Percentiles rank a stretch among this genome's conserved stretches.
Conservation (phyloP, 805 yeast species). For the Lipomyces mesembrius region DNA sequence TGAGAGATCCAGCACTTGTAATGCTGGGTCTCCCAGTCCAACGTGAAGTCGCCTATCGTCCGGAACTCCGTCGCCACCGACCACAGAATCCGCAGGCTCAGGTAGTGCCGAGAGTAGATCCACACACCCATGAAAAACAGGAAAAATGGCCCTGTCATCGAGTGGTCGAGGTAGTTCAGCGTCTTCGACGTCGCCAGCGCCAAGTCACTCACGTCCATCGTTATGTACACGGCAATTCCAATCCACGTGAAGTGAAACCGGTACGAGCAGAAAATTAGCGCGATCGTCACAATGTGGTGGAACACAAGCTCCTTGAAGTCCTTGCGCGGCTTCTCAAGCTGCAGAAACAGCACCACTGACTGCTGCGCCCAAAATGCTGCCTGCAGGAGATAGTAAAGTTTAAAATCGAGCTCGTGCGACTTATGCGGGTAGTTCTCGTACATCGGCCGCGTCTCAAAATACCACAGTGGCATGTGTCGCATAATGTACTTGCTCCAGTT, state of each 20-base stretch:
- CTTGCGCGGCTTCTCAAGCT: constrained; percentile 92
- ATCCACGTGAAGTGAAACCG: constrained; percentile 96
- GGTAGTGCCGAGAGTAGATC: constrained; percentile 87
- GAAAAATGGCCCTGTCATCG: constrained; percentile 66
- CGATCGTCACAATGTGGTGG: constrained; percentile 91
- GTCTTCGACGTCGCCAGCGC: constrained; percentile 83
- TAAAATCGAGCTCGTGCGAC: constrained; percentile 69
- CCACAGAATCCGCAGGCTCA: constrained; percentile 80
- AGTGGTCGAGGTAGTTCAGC: constrained; percentile 80
- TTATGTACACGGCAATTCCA: constrained; percentile 86
- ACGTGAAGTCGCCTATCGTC: constrained; percentile 78
- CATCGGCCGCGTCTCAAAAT: constrained; percentile 80
- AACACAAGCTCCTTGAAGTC: constrained; percentile 88
- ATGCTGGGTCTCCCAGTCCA: constrained; percentile 88
- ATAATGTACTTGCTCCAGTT: constrained; percentile 62
- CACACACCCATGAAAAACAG: constrained; percentile 70
- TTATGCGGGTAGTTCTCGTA: constrained; percentile 83
- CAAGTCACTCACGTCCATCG: constrained; percentile 96
- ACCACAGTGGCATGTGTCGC: constrained; percentile 85
- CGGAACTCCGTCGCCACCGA: constrained; percentile 80
- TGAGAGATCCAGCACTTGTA: constrained; percentile 96
- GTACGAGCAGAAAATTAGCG: constrained; percentile 83
- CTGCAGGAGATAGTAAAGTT: constrained; percentile 83
- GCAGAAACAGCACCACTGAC: constrained; percentile 77
- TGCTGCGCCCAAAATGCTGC: constrained; percentile 99